Evolutionary conservation across 306 rosid genomes (phyloP).

Genomic region (Malus domestica): ASM211411v1 NC_041791.1:1324001-1324500

Average conservation of each 20-base stretch:
- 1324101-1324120: constrained; percentile 81
- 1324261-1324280: constrained; percentile 37
- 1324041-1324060: constrained; percentile 54
- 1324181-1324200: constrained; percentile 73
- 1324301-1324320: constrained; percentile 51
- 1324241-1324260: constrained; percentile 35
- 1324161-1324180: constrained; percentile 71
- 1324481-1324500: constrained; percentile 35
- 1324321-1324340: constrained; percentile 64
- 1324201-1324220: constrained; percentile 59
- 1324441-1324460: constrained; percentile 65
- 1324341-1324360: constrained; percentile 60
- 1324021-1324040: constrained; percentile 40
- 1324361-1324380: constrained; percentile 36
- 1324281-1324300: constrained; percentile 53
- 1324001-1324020: constrained; percentile 63
- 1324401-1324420: constrained; percentile 43
- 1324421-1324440: constrained; percentile 49
- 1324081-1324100: constrained; percentile 62
- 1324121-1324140: constrained; percentile 76
- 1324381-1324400: constrained; percentile 39
- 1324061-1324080: constrained; percentile 46
- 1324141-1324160: constrained; percentile 68
- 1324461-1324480: constrained; percentile 67
- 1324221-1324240: constrained; percentile 67